A percentile compares a stretch with the other conserved stretches of the same genome.
These are phyloP conservation scores for Cyclocybe cylindracea DNA, from an alignment of 768 basidiomycete species.

Conservation along the genomic window DNA sequence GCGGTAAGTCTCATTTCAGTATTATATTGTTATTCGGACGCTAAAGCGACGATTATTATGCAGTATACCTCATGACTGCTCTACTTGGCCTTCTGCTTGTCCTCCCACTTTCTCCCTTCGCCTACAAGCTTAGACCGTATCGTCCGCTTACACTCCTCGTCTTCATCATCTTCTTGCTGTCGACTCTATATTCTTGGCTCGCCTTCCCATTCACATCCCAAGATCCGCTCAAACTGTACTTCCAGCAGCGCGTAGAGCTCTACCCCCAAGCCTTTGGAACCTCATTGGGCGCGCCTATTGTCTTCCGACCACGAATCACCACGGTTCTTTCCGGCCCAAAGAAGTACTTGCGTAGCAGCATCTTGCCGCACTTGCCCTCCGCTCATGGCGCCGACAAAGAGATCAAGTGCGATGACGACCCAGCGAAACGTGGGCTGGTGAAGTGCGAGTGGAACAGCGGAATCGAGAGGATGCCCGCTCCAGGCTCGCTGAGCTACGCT, in stretches of 20 bases:
- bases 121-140: constrained; percentile 23
- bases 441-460: constrained; percentile 30
- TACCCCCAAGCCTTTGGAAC: not conserved
- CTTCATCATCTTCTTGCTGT: constrained; percentile 41
- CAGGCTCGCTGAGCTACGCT: constrained; percentile 12
- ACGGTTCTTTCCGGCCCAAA: constrained; percentile 20
- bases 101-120: constrained; percentile 26
- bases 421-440: constrained; percentile 16
- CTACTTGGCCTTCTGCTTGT: constrained; percentile 20
- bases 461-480: constrained; percentile 18
- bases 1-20: constrained; percentile 16
- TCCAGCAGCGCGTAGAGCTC: constrained; percentile 62
- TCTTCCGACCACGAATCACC: constrained; percentile 1
- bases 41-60: not conserved
- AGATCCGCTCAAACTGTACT: constrained; percentile 70
- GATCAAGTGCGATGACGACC: constrained; percentile 15
- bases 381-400: constrained; percentile 7
- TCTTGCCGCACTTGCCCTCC: constrained; percentile 24
- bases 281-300: not conserved
- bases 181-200: constrained; percentile 43
- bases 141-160: constrained; percentile 31
- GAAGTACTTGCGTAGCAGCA: constrained; percentile 13
- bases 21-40: not conserved
- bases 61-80: constrained; percentile 22
- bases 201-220: constrained; percentile 64